These are phyloP conservation scores for Blepharisma japonicum DNA, from an alignment of 73 alveolate genomes.

Conservation along the genomic window DNA sequence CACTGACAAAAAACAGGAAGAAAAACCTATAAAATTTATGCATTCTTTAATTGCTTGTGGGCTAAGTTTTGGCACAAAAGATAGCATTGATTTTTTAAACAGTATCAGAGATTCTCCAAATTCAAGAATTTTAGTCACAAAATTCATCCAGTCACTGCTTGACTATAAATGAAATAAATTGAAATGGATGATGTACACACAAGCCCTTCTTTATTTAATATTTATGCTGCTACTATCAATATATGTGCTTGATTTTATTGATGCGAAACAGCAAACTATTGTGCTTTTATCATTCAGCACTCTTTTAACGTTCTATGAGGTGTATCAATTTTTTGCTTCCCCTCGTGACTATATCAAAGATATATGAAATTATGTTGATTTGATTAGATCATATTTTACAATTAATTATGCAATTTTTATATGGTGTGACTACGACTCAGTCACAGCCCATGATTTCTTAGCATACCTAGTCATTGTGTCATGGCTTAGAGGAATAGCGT, in stretches of 20 bases:
- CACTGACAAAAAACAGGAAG: not conserved
- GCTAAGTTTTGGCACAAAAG: not conserved
- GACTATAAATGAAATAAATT: not conserved
- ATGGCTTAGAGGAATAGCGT: constrained; percentile 29
- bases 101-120: not conserved
- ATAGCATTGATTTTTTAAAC: not conserved
- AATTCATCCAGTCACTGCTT: not conserved
- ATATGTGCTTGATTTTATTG: not conserved
- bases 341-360: not conserved
- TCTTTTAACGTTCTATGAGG: not conserved
- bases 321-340: not conserved
- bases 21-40: not conserved
- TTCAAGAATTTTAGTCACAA: not conserved
- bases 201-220: not conserved
- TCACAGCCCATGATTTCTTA: not conserved
- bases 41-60: not conserved
- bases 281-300: not conserved
- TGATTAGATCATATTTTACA: not conserved
- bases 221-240: constrained; percentile 7
- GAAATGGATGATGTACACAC: not conserved
- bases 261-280: not conserved
- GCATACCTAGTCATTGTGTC: constrained; percentile 12
- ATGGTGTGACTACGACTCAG: not conserved
- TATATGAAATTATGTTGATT: constrained; percentile 9
- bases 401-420: not conserved